Evolutionary conservation across 345 rosid genomes (phyloP).

Genomic region (Gossypium ekmanianum): DNA sequence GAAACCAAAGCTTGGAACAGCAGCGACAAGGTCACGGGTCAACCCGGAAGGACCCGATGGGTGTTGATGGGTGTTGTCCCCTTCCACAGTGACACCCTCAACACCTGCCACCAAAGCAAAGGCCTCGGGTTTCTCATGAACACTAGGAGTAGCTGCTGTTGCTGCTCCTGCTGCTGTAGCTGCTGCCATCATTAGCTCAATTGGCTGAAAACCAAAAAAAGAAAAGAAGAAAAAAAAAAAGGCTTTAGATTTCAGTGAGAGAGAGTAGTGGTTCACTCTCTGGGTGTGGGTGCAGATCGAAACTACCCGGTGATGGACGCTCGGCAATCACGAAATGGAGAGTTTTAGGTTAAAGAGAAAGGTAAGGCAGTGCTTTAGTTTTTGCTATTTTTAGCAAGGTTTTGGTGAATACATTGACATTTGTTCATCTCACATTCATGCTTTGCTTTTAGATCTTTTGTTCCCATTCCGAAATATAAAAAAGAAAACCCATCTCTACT

Average conservation of each 20-base stretch:
- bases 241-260: conserved; percentile 36
- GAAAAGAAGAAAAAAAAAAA: conserved; percentile 14
- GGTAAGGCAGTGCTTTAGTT: neutral
- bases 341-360: conserved; percentile 35
- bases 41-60: conserved; percentile 39
- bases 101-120: conserved; percentile 55
- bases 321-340: conserved; percentile 68
- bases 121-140: conserved; percentile 56
- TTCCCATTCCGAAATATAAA: conserved; percentile 10
- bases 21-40: conserved; percentile 41
- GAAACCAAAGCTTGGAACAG: conserved; percentile 50
- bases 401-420: conserved; percentile 44
- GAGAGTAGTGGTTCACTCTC: conserved; percentile 26
- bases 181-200: conserved; percentile 22
- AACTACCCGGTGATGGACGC: conserved; percentile 61
- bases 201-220: conserved; percentile 29
- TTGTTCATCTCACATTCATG: conserved; percentile 58
- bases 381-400: conserved; percentile 46
- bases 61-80: conserved; percentile 23
- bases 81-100: conserved; percentile 29
- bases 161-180: conserved; percentile 5
- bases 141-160: neutral
- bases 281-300: conserved; percentile 46
- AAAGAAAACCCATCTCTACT: too few species aligned
- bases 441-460: conserved; percentile 23